Evolutionary conservation across 352 stramenopile genomes (phyloP).

Genomic region (Phytophthora sansomeana): DNA sequence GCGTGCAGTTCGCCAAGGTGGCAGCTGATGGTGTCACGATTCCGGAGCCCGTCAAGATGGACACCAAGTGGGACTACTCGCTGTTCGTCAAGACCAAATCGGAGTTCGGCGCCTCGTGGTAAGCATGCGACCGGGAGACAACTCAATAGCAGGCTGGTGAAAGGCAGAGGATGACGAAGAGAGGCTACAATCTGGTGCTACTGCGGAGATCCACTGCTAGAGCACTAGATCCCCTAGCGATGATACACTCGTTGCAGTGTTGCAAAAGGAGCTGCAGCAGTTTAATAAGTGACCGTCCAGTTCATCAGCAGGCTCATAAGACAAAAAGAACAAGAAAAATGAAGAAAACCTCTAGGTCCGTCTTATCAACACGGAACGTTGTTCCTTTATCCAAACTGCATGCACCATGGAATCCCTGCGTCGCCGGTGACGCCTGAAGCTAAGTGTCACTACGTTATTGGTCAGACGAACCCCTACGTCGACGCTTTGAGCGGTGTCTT

Average conservation of each 20-base stretch:
- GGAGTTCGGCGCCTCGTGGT: conserved; percentile 91
- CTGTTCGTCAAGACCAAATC: conserved; percentile 91
- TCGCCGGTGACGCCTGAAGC: too few relatives aligned
- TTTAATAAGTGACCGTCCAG: not conserved
- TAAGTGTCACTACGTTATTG: not conserved
- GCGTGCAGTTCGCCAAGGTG: conserved; percentile 98
- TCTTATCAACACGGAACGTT: not conserved
- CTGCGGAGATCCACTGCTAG: not conserved
- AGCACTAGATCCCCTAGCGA: conserved; percentile 1
- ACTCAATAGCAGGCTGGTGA: conserved; percentile 5
- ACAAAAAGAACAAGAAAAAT: conserved; percentile 19
- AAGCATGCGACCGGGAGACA: conserved; percentile 29
- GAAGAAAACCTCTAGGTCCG: conserved; percentile 5
- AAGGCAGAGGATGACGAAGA: not conserved
- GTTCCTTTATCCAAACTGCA: conserved; percentile 18
- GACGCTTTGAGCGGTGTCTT: conserved; percentile 47
- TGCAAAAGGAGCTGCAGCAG: conserved; percentile 12
- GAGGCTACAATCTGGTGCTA: not conserved
- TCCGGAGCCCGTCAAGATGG: conserved; percentile 95
- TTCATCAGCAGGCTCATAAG: conserved; percentile 22
- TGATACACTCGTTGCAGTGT: not conserved
- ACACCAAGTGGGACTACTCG: conserved; percentile 95
- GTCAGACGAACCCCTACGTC: conserved; percentile 25
- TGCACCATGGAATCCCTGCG: not conserved
- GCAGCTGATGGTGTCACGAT: conserved; percentile 89